Conservation (phyloP, 495 filamentous ascomycete genomes). For the Cenococcum geophilum region DNA sequence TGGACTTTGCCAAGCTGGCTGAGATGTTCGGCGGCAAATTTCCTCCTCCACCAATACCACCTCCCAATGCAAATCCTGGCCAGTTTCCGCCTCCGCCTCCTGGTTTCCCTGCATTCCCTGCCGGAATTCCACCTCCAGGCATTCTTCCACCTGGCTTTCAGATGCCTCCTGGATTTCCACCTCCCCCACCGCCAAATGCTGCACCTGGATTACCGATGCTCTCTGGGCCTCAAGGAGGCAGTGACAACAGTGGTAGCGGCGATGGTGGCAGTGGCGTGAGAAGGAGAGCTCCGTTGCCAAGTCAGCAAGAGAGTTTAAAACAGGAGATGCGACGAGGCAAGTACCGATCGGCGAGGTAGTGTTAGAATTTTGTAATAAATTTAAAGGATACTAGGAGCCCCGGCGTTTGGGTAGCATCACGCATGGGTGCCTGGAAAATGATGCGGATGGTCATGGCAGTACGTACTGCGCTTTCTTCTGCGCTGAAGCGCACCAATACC, state of each 20-base stretch:
- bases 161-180: conserved; percentile 15
- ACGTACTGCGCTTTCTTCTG: background rate
- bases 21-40: conserved; percentile 47
- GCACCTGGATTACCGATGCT: conserved; percentile 23
- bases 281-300: conserved; percentile 63
- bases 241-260: conserved; percentile 36
- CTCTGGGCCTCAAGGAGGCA: conserved; percentile 45
- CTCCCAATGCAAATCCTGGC: conserved; percentile 41
- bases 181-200: conserved; percentile 25
- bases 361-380: background rate
- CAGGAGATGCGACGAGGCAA: conserved; percentile 65
- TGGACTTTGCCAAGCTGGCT: conserved; percentile 63
- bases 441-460: background rate
- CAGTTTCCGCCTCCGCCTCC: conserved; percentile 30
- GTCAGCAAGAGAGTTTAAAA: conserved; percentile 73
- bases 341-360: conserved; percentile 39
- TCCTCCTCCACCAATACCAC: conserved; percentile 41
- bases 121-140: conserved; percentile 22
- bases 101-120: conserved; percentile 33
- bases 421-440: background rate
- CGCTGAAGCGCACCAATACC: too few species aligned
- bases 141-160: conserved; percentile 18
- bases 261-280: conserved; percentile 36
- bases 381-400: background rate
- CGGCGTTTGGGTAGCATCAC: background rate